Base-by-base conservation (phyloP, 139 green algal genomes). In the Mesotaenium endlicherianum region DNA sequence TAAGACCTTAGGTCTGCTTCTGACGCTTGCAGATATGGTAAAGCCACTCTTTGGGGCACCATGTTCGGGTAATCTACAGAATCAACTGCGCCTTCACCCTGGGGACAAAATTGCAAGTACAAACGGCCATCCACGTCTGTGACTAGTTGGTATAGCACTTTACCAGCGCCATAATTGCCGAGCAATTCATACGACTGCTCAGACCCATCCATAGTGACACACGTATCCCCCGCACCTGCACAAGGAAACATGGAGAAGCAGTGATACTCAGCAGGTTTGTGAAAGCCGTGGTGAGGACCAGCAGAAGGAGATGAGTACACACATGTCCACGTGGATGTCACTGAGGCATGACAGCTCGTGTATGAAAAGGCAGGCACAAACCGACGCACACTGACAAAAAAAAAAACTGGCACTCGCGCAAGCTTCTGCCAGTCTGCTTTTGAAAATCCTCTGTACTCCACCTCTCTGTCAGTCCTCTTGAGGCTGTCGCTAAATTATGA, bases 171-270 rank as follows among this genome's bases (percentile, higher is more conserved):
- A 16, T 57, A 86, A 58, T 86, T 75, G 20, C 80, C 80, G 26
- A 86, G 70, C 14, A 85, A 41, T 11, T 17, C 17, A 31, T 86
- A 86, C n/a, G n/a, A 85, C 59, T 86, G 20, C 4, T 86, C 58
- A 2, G 70, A 85, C 34, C 83, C 82, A n/a, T 90, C 82, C 82
- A 89, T 90, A 2, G 81, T 83, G 26, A 88, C 58, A 71, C 82
- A 88, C 47, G 50, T 43, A 5, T 70, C 39, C 40, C 90, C 82
- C 26, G 78, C 72, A 85, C 55, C 77, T 84, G 64, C 16, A 55
- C 1, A 81, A 36, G 42, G 36, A 70, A 70, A 26, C 1, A 26
- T 20, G 26, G 53, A 26, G 20, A 79, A 60, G 20, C 43, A 79
- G 6, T 58, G 34, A 38, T 31, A n/a, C n/a, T n/a, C n/a, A n/a